Conservation (phyloP, 2,329 filamentous ascomycete genomes). For the Amauroascus niger region DNA sequence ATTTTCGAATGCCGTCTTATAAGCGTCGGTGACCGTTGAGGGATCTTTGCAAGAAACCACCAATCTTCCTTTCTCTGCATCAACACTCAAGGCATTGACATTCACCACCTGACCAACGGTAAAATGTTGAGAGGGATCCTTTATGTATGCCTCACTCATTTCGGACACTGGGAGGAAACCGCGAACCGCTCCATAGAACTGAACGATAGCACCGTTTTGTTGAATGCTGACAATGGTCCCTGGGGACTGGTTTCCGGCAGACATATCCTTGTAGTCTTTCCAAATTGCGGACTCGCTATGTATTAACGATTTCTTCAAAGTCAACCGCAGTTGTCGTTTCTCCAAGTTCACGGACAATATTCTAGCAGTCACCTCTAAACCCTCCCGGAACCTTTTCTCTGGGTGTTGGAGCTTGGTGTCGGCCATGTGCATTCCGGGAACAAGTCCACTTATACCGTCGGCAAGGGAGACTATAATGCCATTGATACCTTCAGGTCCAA, state of each 20-base stretch:
- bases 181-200: slow-evolving; percentile 76
- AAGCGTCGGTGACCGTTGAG: slow-evolving; percentile 65
- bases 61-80: slow-evolving; percentile 60
- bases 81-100: slow-evolving; percentile 74
- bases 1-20: slow-evolving; percentile 60
- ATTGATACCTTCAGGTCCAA: slow-evolving; percentile 66
- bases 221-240: slow-evolving; percentile 81
- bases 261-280: slow-evolving; percentile 64
- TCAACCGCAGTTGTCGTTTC: slow-evolving; percentile 73
- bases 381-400: slow-evolving; percentile 90
- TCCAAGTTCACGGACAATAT: slow-evolving; percentile 69
- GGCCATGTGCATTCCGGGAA: slow-evolving; percentile 77
- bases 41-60: slow-evolving; percentile 91
- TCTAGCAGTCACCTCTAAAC: slow-evolving; percentile 70
- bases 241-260: slow-evolving; percentile 64
- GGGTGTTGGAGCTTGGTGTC: slow-evolving; percentile 83
- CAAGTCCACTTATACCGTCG: slow-evolving; percentile 79
- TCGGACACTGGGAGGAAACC: slow-evolving; percentile 88
- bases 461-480: slow-evolving; percentile 75
- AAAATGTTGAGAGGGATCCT: slow-evolving; percentile 83
- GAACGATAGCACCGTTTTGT: slow-evolving; percentile 70
- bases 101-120: slow-evolving; percentile 81
- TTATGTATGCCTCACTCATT: slow-evolving; percentile 96
- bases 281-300: slow-evolving; percentile 78
- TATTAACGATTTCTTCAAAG: slow-evolving; percentile 86